These are phyloP conservation scores for Wickerhamiella alocasiicola DNA, from an alignment of 805 yeast genomes.

Conservation along the genomic window DNA sequence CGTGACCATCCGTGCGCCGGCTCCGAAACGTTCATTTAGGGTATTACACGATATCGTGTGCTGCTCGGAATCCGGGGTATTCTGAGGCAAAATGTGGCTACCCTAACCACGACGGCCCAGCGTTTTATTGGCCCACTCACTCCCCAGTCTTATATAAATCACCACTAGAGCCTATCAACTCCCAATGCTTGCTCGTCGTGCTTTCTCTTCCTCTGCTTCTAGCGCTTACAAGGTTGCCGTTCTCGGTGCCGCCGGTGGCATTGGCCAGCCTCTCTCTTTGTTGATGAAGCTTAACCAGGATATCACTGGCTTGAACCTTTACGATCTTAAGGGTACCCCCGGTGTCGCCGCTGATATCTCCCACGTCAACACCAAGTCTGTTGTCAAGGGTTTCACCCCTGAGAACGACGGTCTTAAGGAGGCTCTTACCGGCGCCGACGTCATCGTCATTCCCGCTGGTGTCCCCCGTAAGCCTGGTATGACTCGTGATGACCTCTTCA, in stretches of 20 bases:
- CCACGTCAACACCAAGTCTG: conserved; percentile 85
- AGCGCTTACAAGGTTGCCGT: conserved; percentile 56
- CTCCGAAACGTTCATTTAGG: too few relatives aligned
- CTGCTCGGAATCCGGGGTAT: too few relatives aligned
- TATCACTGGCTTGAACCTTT: conserved; percentile 74
- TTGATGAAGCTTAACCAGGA: conserved; percentile 77
- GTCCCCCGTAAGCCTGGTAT: conserved; percentile 98
- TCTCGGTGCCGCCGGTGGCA: conserved; percentile 94
- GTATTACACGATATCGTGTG: too few relatives aligned
- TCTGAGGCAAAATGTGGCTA: too few relatives aligned
- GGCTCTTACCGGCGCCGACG: conserved; percentile 59
- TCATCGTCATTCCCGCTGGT: conserved; percentile 92
- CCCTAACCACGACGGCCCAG: neutral
- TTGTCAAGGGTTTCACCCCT: conserved; percentile 78
- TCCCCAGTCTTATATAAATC: neutral
- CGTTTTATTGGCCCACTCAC: too few relatives aligned
- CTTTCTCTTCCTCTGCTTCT: conserved; percentile 22
- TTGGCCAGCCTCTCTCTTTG: conserved; percentile 80
- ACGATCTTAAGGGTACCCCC: conserved; percentile 83
- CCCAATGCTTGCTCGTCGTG: conserved; percentile 16
- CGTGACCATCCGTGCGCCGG: too few relatives aligned
- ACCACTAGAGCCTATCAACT: neutral
- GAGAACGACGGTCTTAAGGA: conserved; percentile 57
- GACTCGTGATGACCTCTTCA: conserved; percentile 95
- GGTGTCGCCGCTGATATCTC: conserved; percentile 97